Evolutionary conservation across 2,329 filamentous ascomycete genomes (phyloP), one percentile per base, ranked within the genome.

Genomic region (Sclerotiophoma versabilis): DNA sequence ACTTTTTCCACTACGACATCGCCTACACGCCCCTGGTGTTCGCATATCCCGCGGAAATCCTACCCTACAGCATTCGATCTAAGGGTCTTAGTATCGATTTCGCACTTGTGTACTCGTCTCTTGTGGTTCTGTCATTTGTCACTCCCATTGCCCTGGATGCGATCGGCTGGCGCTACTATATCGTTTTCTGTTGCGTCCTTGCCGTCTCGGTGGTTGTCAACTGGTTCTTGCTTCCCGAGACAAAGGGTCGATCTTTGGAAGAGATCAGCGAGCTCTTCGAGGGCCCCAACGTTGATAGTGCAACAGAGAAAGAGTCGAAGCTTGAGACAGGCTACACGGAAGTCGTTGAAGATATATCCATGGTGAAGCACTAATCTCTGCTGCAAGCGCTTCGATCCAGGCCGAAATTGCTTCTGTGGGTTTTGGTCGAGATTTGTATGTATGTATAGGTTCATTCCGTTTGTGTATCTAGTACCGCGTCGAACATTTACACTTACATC

Each of bases 181-280:
- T 44, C 14, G 25, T 44, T 29, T 44, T 15, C n/a, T 9, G 10
- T 11, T 9, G 5, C 23, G 7, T 30, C 11, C 25, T 30, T 17
- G 20, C 14, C 8, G 22, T 32, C 5, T 15, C 8, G 10, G 12
- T 19, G 12, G 15, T n/a, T 4, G 11, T 45, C 17, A 9, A 4
- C 10, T 33, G 27, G 27, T 45, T 34, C 19, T n/a, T 32, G 14
- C 43, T 50, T 20, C 47, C 47, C 5, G 41, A 53, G 27, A 53
- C 49, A 5, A 53, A 46, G 26, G 49, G 49, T 9, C 2, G 15
- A 14, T 12, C 30, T 20, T 25, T 53, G 15, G 49, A 53, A 36
- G 15, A 41, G 23, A 38, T 53, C 17, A 20, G 7, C 22, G 37
- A 50, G 20, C 11, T 50, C 5, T 50, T 50, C 34, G 47, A 50